Evolutionary conservation across 2,329 filamentous ascomycete species (phyloP), one percentile per base, ranked within the genome.

Genomic region (Pseudodiploospora longispora): DNA sequence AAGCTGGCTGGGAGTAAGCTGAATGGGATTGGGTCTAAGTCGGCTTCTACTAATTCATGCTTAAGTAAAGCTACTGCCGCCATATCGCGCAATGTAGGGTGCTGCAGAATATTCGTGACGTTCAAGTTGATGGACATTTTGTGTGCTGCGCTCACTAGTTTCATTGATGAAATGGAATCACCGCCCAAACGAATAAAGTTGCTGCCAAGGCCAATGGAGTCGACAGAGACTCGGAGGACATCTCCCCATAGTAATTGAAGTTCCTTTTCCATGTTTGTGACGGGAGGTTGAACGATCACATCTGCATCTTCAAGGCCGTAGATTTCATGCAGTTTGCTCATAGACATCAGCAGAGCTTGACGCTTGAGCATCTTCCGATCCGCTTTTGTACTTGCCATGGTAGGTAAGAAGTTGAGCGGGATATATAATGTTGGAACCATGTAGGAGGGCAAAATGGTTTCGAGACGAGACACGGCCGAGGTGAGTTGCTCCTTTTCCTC

Each of bases 401-500:
- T 3, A 57, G 38, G 4, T 42, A 10, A 2, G 9, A 10, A 9
- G 52, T 28, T 1, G 41, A 37, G 29, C 54, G 49, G 10, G 46
- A 53, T 6, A 49, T 27, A 1, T 4, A 59, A 59, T 1, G 43
- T 44, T 1, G 54, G 54, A 1, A 55, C 41, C 50, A 55, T 55
- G 42, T 56, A 52, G 7, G 27, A 39, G 2, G 53, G 53, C 2
- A 55, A 43, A n/a, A 19, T 19, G 19, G 19, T 19, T 19, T 19
- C 19, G 19, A 19, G 19, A 19, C 19, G 19, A 19, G 19, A 19
- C 19, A 19, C 19, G 19, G 19, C 19, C 19, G 19, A 19, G 19
- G 19, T 3, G 19, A 19, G 19, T 19, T 41, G 30, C 27, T 46
- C 28, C 1, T 31, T 28, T 1, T 50, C 41, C 7, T 41, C 29